Percentiles rank a stretch among this genome's conserved stretches.
Conservation (phyloP, 768 basidiomycete genomes). For the Naganishia onofrii region DNA sequence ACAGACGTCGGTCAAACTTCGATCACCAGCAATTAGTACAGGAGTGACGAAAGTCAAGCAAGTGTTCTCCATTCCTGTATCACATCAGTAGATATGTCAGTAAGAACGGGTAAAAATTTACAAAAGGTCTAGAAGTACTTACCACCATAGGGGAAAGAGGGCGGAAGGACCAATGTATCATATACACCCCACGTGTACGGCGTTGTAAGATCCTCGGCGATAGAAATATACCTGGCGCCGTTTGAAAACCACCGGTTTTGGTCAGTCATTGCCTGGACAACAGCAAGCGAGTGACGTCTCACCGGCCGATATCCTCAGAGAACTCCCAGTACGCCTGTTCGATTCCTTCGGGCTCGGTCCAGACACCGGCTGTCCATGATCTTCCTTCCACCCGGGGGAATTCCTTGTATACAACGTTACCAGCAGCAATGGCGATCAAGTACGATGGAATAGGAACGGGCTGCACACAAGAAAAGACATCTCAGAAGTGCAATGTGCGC, state of each 20-base stretch:
- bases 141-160: slow-evolving; percentile 22
- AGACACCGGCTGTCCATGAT: slow-evolving; percentile 78
- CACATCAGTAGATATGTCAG: too few species aligned
- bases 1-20: slow-evolving; percentile 79
- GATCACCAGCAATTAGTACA: slow-evolving; percentile 82
- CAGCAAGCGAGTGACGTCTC: slow-evolving; percentile 16
- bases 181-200: slow-evolving; percentile 84
- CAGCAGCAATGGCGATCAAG: slow-evolving; percentile 84
- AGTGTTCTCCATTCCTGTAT: slow-evolving; percentile 67
- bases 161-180: slow-evolving; percentile 36
- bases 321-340: slow-evolving; percentile 83
- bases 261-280: slow-evolving; percentile 6
- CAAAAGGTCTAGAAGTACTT: slow-evolving; percentile 19
- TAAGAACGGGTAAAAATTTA: neutral
- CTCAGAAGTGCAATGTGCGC: neutral
- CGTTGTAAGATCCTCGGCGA: slow-evolving; percentile 70
- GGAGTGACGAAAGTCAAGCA: slow-evolving; percentile 86
- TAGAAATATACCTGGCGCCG: slow-evolving; percentile 65
- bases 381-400: slow-evolving; percentile 65
- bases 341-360: slow-evolving; percentile 83
- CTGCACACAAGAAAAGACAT: slow-evolving; percentile 54
- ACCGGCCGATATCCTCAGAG: slow-evolving; percentile 77
- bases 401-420: slow-evolving; percentile 68
- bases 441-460: slow-evolving; percentile 83
- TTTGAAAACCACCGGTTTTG: neutral